A percentile compares a stretch with the other conserved stretches of the same genome.
These are phyloP conservation scores for Clarkia xantiana DNA, from an alignment of 345 rosid species.

Conservation along the genomic window DNA sequence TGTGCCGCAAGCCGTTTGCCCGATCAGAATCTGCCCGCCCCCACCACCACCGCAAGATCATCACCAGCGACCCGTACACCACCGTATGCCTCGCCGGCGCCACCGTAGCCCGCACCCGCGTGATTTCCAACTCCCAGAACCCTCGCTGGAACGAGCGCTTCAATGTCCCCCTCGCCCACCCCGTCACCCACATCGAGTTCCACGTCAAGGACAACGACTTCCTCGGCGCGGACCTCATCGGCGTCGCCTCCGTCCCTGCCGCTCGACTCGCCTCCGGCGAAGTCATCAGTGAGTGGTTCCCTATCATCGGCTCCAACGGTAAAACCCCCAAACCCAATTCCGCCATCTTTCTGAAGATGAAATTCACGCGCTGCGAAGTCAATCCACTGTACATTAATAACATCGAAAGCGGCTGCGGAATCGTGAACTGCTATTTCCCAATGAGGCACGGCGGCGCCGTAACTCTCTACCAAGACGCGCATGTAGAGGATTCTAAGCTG, in stretches of 20 bases:
- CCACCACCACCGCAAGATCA: constrained; percentile 24
- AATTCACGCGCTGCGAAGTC: constrained; percentile 32
- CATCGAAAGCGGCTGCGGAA: constrained; percentile 22
- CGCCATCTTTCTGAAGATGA: constrained; percentile 48
- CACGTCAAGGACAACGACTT: constrained; percentile 64
- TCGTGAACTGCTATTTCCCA: constrained; percentile 55
- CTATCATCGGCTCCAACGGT: constrained; percentile 32
- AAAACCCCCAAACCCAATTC: constrained; percentile 57
- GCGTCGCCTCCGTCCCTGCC: constrained; percentile 34
- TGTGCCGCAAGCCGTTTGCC: constrained; percentile 21
- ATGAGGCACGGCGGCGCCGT: constrained; percentile 40
- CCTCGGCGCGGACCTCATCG: constrained; percentile 73
- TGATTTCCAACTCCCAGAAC: constrained; percentile 41
- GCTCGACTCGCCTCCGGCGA: constrained; percentile 24
- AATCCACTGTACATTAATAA: constrained; percentile 31
- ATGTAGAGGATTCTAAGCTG: constrained; percentile 26
- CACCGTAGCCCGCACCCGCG: constrained; percentile 79
- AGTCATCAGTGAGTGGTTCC: constrained; percentile 49
- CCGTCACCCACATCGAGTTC: constrained; percentile 44
- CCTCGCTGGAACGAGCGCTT: constrained; percentile 71
- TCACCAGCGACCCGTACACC: constrained; percentile 83
- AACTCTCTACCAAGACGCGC: constrained; percentile 80
- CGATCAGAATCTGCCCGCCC: background rate
- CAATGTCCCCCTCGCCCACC: constrained; percentile 60
- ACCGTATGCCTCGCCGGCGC: constrained; percentile 58